Base-by-base conservation (phyloP, 345 rosid species). In the Eucalyptus paniculata region DNA sequence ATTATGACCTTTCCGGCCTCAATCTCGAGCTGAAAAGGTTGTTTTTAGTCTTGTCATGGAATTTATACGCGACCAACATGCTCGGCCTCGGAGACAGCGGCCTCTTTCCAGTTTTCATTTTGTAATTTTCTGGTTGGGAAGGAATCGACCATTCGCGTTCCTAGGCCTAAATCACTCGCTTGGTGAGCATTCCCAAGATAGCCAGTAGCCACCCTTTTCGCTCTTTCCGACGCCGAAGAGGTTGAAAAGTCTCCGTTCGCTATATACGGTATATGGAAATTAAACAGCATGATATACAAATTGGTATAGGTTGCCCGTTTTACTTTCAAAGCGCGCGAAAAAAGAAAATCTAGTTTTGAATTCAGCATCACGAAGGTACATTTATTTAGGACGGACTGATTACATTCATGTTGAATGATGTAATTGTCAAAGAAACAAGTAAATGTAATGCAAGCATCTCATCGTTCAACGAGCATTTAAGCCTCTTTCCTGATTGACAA, bases 301-400 rank as follows among this genome's bases (percentile, higher is more conserved):
- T 0, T 10, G 28, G 28, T 11, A 72, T 6, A 37, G 24, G 11
- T 72, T 24, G 15, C 45, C 45, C 21, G 3, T 65, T n/a, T 65
- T 15, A 1, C 0, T 60, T 60, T 12, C 13, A 62, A 13, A 62
- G 26, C 44, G 0, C 4, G 1, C 23, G 1, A 0, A 3, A 16
- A 67, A 16, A 4, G 19, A 32, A 67, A n/a, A 8, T 67, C 40
- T 30, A 0, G 3, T 30, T 0, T 62, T 62, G 17, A 28, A 62
- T 62, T 30, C 34, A 30, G 4, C 17, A 30, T 62, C 69, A 6
- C 40, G 6, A 0, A 16, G 40, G 40, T n/a, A n/a, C 5, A 16
- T 14, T 4, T 15, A 65, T 16, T 15, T 7, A 67, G 40, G 34
- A 62, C 2, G 21, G 69, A 62, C 69, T 0, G 3, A 62, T 30